These are phyloP conservation scores for Isatis tinctoria DNA, from an alignment of 345 rosid species.

Conservation along the genomic window DNA sequence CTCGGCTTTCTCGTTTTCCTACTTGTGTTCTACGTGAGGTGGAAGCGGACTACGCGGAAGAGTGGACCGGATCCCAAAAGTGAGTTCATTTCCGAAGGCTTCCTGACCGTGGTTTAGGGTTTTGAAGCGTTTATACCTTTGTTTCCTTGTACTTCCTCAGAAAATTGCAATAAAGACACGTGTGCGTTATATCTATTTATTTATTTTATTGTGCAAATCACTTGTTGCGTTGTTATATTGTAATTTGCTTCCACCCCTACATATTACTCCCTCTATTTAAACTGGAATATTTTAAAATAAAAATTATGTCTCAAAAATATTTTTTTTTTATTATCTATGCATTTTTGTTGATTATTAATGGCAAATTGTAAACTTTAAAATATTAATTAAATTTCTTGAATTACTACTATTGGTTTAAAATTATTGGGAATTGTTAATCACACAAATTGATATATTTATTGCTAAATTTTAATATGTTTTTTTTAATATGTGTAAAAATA, in stretches of 20 bases:
- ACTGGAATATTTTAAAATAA: too few species aligned
- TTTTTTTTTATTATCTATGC: too few species aligned
- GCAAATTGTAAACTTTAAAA: too few species aligned
- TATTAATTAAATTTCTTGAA: too few species aligned
- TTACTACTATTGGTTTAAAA: too few species aligned
- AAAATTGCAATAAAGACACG: background rate
- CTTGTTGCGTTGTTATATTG: background rate
- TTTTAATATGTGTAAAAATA: too few species aligned
- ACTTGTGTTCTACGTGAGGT: background rate
- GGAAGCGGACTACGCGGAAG: constrained; percentile 3
- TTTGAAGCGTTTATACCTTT: background rate
- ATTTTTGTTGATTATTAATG: too few species aligned
- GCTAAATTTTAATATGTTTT: too few species aligned
- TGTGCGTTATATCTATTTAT: background rate
- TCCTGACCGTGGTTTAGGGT: background rate
- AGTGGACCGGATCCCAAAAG: background rate
- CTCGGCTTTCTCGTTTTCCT: background rate
- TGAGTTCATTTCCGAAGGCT: background rate
- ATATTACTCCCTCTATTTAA: too few species aligned
- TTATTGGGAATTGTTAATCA: too few species aligned
- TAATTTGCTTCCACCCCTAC: background rate
- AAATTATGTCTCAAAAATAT: too few species aligned
- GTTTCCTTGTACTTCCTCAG: background rate
- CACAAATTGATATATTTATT: too few species aligned
- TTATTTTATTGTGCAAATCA: background rate